Base-by-base conservation (phyloP, 2,329 filamentous ascomycete species). In the Laburnicola sp. region DNA sequence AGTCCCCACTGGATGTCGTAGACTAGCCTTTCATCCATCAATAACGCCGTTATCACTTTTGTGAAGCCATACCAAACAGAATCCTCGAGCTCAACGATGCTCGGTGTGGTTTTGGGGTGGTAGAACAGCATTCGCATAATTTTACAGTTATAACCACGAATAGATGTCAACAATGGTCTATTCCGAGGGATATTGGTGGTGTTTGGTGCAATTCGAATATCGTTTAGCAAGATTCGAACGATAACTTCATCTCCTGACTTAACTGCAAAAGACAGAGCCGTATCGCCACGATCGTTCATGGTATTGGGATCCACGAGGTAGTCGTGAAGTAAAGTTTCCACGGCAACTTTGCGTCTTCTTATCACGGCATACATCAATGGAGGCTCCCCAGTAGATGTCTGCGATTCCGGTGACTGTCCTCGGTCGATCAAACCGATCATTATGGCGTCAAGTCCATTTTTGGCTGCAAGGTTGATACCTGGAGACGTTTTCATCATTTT, bases 211-310 rank as follows among this genome's bases (percentile, higher is more conserved):
- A 16, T 16, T 16, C 16, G 16, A 16, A 16, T 16, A 16, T 16
- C 16, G 16, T 16, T 16, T 16, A 16, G 16, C 16, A 16, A 16
- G 16, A 16, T 16, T 16, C 16, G 16, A 16, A 16, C 16, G 16
- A 16, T 16, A 16, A 16, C 16, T 16, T 16, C 16, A 16, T 64
- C 30, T 63, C 56, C 34, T 64, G 6, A 11, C 4, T n/a, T 6
- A 6, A 35, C 11, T 11, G 32, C 6, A 35, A 35, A 35, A 4
- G 10, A 11, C 10, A 35, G 10, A 7, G 32, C 6, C 32, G 32
- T 35, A n/a, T 35, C 16, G 32, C 16, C 32, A 22, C 5, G 16
- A 6, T 22, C 25, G 21, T 6, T 37, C 5, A 23, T 11, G 8
- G 25, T 22, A 11, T 37, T 37, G n/a, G 35, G 35, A 11, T 37